Conservation (phyloP, 192 early-diverging fungal species). For the Hyaloraphidium curvatum region DNA sequence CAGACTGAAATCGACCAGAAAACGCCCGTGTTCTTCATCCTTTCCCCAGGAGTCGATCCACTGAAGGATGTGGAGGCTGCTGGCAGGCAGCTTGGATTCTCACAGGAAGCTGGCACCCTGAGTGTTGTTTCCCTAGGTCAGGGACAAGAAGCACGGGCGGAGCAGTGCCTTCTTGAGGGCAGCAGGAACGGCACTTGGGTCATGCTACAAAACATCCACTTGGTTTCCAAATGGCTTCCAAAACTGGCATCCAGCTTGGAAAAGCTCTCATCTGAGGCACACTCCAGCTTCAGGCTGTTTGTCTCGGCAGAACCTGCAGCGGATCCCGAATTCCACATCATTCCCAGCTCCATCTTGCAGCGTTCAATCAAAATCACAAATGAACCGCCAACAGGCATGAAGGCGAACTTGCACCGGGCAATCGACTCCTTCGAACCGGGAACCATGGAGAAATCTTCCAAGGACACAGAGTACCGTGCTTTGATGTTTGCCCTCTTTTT, state of each 20-base stretch:
- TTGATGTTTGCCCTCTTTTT: constrained; percentile 41
- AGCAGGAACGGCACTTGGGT: too few species aligned
- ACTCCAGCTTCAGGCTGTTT: constrained; percentile 34
- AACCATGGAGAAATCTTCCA: constrained; percentile 36
- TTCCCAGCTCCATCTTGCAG: constrained; percentile 43
- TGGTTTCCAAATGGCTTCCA: constrained; percentile 45
- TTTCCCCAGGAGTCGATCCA: constrained; percentile 47
- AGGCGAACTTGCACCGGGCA: constrained; percentile 42
- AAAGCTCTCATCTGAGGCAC: constrained; percentile 23
- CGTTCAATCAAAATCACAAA: constrained; percentile 48
- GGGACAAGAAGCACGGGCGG: constrained; percentile 46
- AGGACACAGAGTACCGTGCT: constrained; percentile 38
- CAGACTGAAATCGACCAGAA: constrained; percentile 33
- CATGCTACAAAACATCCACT: constrained; percentile 49
- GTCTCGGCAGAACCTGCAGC: constrained; percentile 42
- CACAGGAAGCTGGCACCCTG: constrained; percentile 40
- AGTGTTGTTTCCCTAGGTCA: constrained; percentile 48
- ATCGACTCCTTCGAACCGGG: constrained; percentile 48
- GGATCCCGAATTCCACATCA: constrained; percentile 37
- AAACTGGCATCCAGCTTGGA: constrained; percentile 45
- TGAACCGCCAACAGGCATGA: constrained; percentile 48
- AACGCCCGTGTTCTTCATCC: constrained; percentile 44
- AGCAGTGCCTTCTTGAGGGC: constrained; percentile 41
- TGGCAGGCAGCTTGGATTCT: constrained; percentile 23
- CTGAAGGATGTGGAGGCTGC: constrained; percentile 46